phyloP scores from a whole-genome alignment of 495 filamentous ascomycete species.

The Penicillium samsonianum region DNA sequence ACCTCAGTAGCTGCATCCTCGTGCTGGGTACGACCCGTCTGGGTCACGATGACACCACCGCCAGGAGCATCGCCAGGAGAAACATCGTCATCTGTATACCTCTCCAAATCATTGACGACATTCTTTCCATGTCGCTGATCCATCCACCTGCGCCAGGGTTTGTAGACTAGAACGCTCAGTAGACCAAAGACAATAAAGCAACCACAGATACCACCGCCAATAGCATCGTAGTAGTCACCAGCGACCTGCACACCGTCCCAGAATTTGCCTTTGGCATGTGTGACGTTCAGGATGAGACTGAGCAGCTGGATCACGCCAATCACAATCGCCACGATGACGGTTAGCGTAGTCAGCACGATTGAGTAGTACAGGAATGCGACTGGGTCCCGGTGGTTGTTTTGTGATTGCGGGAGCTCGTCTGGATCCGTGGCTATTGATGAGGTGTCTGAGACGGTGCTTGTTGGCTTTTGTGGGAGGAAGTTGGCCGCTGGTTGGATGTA shows the following conservation, averaged over 20 bases:
- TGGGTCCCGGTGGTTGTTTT: slow-evolving; percentile 59
- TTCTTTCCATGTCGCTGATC: slow-evolving; percentile 44
- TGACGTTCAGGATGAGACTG: slow-evolving; percentile 71
- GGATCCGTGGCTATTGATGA: slow-evolving; percentile 18
- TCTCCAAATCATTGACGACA: slow-evolving; percentile 25
- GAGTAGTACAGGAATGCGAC: slow-evolving; percentile 94
- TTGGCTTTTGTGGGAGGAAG: slow-evolving; percentile 43
- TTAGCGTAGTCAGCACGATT: slow-evolving; percentile 82
- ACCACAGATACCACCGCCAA: slow-evolving; percentile 82
- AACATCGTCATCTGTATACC: slow-evolving; percentile 24
- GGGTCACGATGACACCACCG: slow-evolving; percentile 4
- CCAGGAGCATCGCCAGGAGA: background rate
- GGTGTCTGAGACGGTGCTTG: slow-evolving; percentile 16
- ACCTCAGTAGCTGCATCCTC: slow-evolving; percentile 5
- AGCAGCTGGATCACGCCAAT: slow-evolving; percentile 87
- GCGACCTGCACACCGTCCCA: slow-evolving; percentile 81
- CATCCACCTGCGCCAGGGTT: slow-evolving; percentile 71
- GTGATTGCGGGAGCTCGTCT: slow-evolving; percentile 28
- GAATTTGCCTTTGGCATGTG: slow-evolving; percentile 70
- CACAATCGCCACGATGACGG: slow-evolving; percentile 80
- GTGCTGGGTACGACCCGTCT: background rate
- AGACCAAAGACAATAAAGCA: slow-evolving; percentile 76
- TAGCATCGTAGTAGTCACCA: slow-evolving; percentile 81
- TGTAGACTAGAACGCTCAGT: slow-evolving; percentile 69
- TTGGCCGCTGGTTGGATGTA: slow-evolving; percentile 67